Percentiles rank a stretch among this genome's conserved stretches.
These are phyloP conservation scores for Alternaria triticina DNA, from an alignment of 2,329 filamentous ascomycete genomes.

Conservation along the genomic window DNA sequence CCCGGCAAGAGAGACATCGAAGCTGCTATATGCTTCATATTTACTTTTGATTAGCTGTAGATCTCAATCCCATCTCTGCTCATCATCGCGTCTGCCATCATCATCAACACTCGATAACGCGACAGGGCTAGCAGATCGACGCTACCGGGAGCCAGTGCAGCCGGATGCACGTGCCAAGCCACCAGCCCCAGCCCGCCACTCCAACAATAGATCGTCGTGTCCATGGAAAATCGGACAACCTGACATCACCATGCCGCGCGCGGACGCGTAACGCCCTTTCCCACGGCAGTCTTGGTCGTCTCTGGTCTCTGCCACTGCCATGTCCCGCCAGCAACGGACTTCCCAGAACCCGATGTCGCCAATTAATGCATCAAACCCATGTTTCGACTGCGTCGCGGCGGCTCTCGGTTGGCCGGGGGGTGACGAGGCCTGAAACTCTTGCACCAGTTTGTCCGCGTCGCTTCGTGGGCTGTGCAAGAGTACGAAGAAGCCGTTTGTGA, in stretches of 20 bases:
- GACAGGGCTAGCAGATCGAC: slow-evolving; percentile 12
- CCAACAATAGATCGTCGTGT: slow-evolving; percentile 23
- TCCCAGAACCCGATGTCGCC: neutral
- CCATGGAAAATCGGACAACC: slow-evolving; percentile 2
- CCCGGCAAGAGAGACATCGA: neutral
- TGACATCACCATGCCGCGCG: slow-evolving; percentile 15
- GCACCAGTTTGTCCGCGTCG: slow-evolving; percentile 16
- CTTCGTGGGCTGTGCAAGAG: slow-evolving; percentile 25
- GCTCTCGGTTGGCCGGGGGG: slow-evolving; percentile 23
- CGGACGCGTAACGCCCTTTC: slow-evolving; percentile 7
- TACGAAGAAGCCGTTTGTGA: slow-evolving; percentile 1
- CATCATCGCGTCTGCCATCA: neutral
- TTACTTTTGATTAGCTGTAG: neutral
- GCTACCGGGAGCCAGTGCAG: slow-evolving; percentile 5
- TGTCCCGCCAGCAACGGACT: neutral
- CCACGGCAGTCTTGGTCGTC: neutral
- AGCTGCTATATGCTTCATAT: neutral
- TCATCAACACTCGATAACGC: neutral
- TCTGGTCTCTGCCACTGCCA: neutral
- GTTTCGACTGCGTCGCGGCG: slow-evolving; percentile 38
- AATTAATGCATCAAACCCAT: slow-evolving; percentile 10
- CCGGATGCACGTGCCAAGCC: slow-evolving; percentile 11
- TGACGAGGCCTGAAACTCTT: slow-evolving; percentile 46
- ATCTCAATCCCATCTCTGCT: neutral
- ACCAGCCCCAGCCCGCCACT: slow-evolving; percentile 13